These are phyloP conservation scores for Rhizopogon parksii DNA, from an alignment of 1,284 basidiomycete genomes.

Conservation along the genomic window DNA sequence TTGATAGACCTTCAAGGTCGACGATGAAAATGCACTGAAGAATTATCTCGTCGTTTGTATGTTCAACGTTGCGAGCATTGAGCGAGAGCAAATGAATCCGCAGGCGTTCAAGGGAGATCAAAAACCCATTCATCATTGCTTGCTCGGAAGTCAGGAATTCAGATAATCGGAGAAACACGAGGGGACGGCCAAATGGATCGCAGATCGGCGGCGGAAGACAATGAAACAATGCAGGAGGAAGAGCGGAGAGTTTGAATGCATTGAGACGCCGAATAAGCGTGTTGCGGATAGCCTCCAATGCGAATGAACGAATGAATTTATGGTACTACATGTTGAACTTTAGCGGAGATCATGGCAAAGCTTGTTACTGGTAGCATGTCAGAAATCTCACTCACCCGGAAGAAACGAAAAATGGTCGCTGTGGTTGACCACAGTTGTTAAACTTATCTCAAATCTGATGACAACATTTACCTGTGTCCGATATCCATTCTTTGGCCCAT, in stretches of 20 bases:
- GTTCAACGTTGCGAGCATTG: conserved; percentile 32
- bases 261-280: conserved; percentile 54
- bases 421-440: conserved; percentile 5
- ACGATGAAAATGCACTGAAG: conserved; percentile 66
- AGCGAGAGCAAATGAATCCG: conserved; percentile 40
- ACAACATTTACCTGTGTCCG: conserved; percentile 46
- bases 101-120: conserved; percentile 48
- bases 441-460: conserved; percentile 8
- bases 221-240: conserved; percentile 29
- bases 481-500: conserved; percentile 54
- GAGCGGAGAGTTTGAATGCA: conserved; percentile 34
- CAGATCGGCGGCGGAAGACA: conserved; percentile 45
- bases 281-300: conserved; percentile 52
- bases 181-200: conserved; percentile 59
- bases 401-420: conserved; percentile 63
- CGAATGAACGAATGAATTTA: conserved; percentile 56
- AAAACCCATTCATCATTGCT: conserved; percentile 35
- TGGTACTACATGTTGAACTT: conserved; percentile 43
- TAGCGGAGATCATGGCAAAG: conserved; percentile 10
- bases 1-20: conserved; percentile 56
- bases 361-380: conserved; percentile 6
- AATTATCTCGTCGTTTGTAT: conserved; percentile 26
- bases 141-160: conserved; percentile 34
- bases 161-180: conserved; percentile 39
- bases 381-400: conserved; percentile 41